Evolutionary conservation across 2,329 filamentous ascomycete genomes (phyloP), one percentile per base, ranked within the genome.

Genomic region (Penicillium nordicum): DNA sequence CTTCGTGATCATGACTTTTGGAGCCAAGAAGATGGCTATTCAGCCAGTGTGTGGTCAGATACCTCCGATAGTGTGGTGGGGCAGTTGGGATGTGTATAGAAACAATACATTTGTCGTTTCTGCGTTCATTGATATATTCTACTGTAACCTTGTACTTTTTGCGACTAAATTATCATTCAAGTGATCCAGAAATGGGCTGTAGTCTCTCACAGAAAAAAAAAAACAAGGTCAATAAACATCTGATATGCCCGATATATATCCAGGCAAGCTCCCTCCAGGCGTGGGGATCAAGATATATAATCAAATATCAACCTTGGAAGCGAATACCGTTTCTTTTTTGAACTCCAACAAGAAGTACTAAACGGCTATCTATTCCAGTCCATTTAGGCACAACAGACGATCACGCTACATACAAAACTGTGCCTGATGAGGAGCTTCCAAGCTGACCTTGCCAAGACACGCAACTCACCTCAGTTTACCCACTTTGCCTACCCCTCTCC

Each of bases 71-170:
- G 65, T 70, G 68, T 70, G 67, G 58, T 69, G 58, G 59, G 59
- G 66, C 66, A 18, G 29, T 18, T 62, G 69, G 69, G 65, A 67
- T 70, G 63, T 75, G 72, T 75, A 75, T 74, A 75, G 72, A 72
- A 73, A 67, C 68, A 66, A 67, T 72, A 69, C 68, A 68, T 69
- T 34, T 67, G 69, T 68, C 60, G 62, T 70, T 69, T 63, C 61
- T 63, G 58, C 59, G 58, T 64, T 62, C 54, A 41, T 46, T 21
- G 29, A 44, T 44, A 12, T 6, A 18, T 30, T 40, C 12, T 37
- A 18, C 10, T 5, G 38, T 43, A 50, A 25, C 18, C 11, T 18
- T 6, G 30, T 46, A 43, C 1, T 5, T 29, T 27, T 27, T 11
- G 29, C 10, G 12, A 21, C 29, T 21, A 2, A 1, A 27, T 30